Base-by-base conservation (phyloP, 2,329 filamentous ascomycete genomes). In the Drechslera avenae region DNA sequence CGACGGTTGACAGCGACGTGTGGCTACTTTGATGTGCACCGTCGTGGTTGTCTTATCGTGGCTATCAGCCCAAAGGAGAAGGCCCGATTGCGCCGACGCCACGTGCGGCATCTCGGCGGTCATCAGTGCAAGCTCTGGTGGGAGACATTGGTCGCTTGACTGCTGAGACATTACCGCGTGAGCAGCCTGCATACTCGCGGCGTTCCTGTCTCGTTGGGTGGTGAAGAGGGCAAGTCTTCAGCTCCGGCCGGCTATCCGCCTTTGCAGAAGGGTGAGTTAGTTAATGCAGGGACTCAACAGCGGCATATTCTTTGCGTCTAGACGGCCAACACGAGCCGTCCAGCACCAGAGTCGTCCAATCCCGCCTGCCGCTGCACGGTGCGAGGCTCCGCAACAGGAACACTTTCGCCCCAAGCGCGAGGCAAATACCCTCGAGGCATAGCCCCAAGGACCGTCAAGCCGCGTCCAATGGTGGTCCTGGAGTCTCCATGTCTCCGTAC, bases 221-320 rank as follows among this genome's bases (percentile, higher is more conserved):
- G 21, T 43, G 13, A 14, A 43, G 17, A 19, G 13, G 28, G 21
- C 21, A 23, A 23, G 21, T 23, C 21, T 23, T 23, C 21, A 23
- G 21, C 21, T 23, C 21, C 21, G 42, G 34, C 51, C 54, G 44
- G 28, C 53, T 50, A 23, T 23, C 21, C 21, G 9, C 5, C 21
- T 23, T 23, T 23, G 21, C 21, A 23, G 21, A 23, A 23, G 21
- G 21, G 21, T n/a, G n/a, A 44, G 34, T 13, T 41, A 31, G 42
- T 52, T 47, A 49, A 70, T 70, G 67, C 66, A 70, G 66, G 67
- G 66, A 53, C 49, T 39, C 59, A 49, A 51, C 43, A 39, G 36
- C 59, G 42, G 46, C 54, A 53, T 49, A 32, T 35, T 46, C 30
- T 37, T 61, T 41, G 45, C 42, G 28, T 23, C 45, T 39, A 52